Evolutionary conservation across 805 yeast genomes (phyloP), one percentile per base, ranked within the genome.

Genomic region (Candida palmyrensis): DNA sequence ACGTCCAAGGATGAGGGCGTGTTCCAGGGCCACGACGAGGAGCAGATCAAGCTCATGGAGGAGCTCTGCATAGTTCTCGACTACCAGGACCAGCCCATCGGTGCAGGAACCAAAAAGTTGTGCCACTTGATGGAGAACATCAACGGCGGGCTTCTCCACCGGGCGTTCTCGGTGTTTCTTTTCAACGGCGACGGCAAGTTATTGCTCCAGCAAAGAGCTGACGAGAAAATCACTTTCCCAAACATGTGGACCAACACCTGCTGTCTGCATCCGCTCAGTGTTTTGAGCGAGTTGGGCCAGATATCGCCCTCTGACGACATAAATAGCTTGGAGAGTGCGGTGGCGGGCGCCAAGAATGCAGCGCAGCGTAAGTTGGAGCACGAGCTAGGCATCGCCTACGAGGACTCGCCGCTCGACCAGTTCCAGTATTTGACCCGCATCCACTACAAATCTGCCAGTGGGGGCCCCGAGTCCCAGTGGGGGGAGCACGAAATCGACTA

Each of bases 161-260:
- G 99, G 46, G 97, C 97, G 0, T 92, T 92, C 55, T 85, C 96
- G 17, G 96, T 89, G n/a, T 92, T 92, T 49, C 62, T 90, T 35
- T 92, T 92, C 67, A 82, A 88, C 57, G 75, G 74, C 15, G 75
- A 84, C 28, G 78, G 79, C 38, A 72, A 82, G 59, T 71, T 92
- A 41, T 69, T 92, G 38, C 68, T 92, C 45, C 99, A 92, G 64
- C 97, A 90, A 64, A 78, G 99, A 48, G 97, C 99, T 0, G 78
- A 79, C 31, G 97, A 92, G 56, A 92, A 92, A 59, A 92, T 92
- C 63, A 92, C 99, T 1, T 92, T 92, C 60, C 95, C 97, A 1
- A 78, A 78, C 38, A 79, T 89, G 82, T 92, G 99, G 99, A 92
- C 99, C 17, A 92, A 92, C 58, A 92, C 99, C 2, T 92, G 99